A percentile compares a stretch with the other conserved stretches of the same genome.
These are phyloP conservation scores for Cajanus cajan DNA, from an alignment of 306 rosid genomes.

Conservation along the genomic window DNA sequence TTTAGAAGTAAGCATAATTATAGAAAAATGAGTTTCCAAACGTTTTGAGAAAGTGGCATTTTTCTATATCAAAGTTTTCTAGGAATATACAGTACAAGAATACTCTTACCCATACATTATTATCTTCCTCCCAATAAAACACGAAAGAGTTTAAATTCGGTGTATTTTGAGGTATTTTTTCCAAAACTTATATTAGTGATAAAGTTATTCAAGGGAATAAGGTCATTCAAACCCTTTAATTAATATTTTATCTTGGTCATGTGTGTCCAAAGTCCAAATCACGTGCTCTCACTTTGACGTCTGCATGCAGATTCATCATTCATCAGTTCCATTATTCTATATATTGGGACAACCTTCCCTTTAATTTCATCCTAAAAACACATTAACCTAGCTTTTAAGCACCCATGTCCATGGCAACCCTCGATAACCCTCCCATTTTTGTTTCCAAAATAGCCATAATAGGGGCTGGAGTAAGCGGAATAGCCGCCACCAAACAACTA, in stretches of 20 bases:
- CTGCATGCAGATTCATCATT: neutral
- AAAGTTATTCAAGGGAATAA: neutral
- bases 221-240: neutral
- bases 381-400: neutral
- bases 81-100: too few relatives aligned
- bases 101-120: too few relatives aligned
- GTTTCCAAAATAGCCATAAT: conserved; percentile 52
- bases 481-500: conserved; percentile 66
- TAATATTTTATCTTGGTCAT: neutral
- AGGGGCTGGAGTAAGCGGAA: conserved; percentile 79
- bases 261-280: neutral
- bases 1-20: too few relatives aligned
- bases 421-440: conserved; percentile 28
- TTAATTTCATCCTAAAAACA: neutral
- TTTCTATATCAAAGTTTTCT: too few relatives aligned
- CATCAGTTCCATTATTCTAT: neutral
- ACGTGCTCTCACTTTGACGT: conserved; percentile 7
- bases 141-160: too few relatives aligned
- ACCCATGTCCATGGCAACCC: conserved; percentile 22
- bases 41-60: too few relatives aligned
- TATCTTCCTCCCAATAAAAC: too few relatives aligned
- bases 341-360: neutral
- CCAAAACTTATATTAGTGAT: neutral
- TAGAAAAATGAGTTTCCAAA: too few relatives aligned
- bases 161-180: too few relatives aligned